Conservation (phyloP, 805 yeast genomes). For the Kodamaea kaohsiungensis region DNA sequence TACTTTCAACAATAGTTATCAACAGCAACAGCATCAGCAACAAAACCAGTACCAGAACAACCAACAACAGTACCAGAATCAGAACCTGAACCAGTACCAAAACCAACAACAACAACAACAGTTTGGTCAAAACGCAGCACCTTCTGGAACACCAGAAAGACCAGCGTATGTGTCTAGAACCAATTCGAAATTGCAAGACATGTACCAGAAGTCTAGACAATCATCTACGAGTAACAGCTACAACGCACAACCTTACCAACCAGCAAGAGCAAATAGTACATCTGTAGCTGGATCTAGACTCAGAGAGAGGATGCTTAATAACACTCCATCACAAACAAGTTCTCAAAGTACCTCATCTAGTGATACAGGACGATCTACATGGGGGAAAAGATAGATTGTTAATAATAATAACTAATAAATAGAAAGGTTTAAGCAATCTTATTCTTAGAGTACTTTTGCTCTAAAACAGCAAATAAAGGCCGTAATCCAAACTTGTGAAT, state of each 20-base stretch:
- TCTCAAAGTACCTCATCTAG: background rate
- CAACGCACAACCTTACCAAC: constrained; percentile 20
- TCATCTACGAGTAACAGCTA: constrained; percentile 37
- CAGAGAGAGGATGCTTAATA: constrained; percentile 30
- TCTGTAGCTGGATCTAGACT: constrained; percentile 25
- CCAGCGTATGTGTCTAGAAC: constrained; percentile 31
- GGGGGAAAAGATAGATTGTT: constrained; percentile 22
- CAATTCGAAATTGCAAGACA: constrained; percentile 37
- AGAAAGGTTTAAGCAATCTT: background rate
- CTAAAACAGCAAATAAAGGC: background rate
- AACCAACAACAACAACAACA: constrained; percentile 9
- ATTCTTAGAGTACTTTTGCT: background rate
- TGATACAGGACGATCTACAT: constrained; percentile 21
- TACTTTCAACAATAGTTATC: constrained; percentile 10
- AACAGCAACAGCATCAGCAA: constrained; percentile 11
- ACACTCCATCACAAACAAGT: constrained; percentile 13
- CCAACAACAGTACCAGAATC: constrained; percentile 9
- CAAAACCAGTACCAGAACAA: constrained; percentile 7
- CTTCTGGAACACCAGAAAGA: constrained; percentile 5
- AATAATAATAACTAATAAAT: background rate
- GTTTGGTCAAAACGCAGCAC: background rate
- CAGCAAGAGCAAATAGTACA: constrained; percentile 27
- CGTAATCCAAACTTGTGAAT: background rate
- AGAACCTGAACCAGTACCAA: constrained; percentile 10
- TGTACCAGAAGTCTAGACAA: constrained; percentile 42